Conservation (phyloP, 2,329 filamentous ascomycete genomes). For the Cladosporium sp. region DNA sequence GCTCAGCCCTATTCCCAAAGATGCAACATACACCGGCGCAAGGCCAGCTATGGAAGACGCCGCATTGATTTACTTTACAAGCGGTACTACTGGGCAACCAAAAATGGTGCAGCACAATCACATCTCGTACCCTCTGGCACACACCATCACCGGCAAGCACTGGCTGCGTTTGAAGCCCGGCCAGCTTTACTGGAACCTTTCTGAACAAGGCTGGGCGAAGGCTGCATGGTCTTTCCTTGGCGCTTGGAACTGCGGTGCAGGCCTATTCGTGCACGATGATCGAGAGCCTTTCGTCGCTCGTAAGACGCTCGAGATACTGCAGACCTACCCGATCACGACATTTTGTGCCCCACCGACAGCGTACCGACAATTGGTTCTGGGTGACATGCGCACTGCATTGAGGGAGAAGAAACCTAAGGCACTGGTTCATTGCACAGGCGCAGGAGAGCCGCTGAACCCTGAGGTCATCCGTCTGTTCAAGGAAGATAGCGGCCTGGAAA, state of each 20-base stretch:
- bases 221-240: conserved; percentile 39
- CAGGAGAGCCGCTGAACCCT: conserved; percentile 39
- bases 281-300: conserved; percentile 31
- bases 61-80: conserved; percentile 39
- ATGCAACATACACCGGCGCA: conserved; percentile 22
- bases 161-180: conserved; percentile 36
- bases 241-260: conserved; percentile 39
- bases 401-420: conserved; percentile 25
- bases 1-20: conserved; percentile 23
- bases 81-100: conserved; percentile 37
- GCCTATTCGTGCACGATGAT: conserved; percentile 39
- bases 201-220: conserved; percentile 43
- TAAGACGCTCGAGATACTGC: conserved; percentile 31
- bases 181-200: conserved; percentile 37
- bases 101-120: conserved; percentile 42
- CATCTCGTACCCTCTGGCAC: conserved; percentile 38
- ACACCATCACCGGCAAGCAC: conserved; percentile 37
- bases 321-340: conserved; percentile 38
- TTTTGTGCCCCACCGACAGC: conserved; percentile 39
- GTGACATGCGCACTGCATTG: conserved; percentile 29
- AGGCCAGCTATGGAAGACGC: conserved; percentile 29
- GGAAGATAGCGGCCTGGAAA: conserved; percentile 34
- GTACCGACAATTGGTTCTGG: conserved; percentile 38
- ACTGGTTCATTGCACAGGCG: conserved; percentile 36
- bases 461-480: conserved; percentile 37